A percentile compares a stretch with the other conserved stretches of the same genome.
Conservation (phyloP, 2,329 filamentous ascomycete species). For the Cyanodermella asteris region DNA sequence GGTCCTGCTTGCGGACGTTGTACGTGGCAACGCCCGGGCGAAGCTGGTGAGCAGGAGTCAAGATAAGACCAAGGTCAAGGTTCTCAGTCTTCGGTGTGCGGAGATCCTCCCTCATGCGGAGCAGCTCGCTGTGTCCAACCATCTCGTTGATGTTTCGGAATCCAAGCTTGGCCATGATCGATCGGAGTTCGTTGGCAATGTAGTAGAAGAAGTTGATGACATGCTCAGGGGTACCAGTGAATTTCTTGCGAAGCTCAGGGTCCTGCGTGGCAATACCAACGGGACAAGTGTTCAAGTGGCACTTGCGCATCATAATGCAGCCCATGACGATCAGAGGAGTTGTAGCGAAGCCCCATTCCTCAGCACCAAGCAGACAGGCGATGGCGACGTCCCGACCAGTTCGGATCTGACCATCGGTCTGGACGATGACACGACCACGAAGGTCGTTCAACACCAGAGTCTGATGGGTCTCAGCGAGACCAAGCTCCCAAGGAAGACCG, state of each 20-base stretch:
- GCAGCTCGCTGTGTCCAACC: slow-evolving; percentile 75
- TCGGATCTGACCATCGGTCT: slow-evolving; percentile 84
- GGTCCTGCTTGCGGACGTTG: slow-evolving; percentile 94
- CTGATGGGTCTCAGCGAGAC: slow-evolving; percentile 92
- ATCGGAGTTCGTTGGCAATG: slow-evolving; percentile 80
- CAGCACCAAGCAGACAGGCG: slow-evolving; percentile 84
- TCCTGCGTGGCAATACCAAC: slow-evolving; percentile 93
- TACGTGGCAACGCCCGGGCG: slow-evolving; percentile 87
- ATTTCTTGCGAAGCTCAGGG: slow-evolving; percentile 83
- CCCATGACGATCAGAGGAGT: slow-evolving; percentile 91
- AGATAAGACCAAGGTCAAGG: slow-evolving; percentile 76
- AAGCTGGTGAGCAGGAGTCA: slow-evolving; percentile 89
- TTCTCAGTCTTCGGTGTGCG: slow-evolving; percentile 76
- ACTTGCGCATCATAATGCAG: slow-evolving; percentile 85
- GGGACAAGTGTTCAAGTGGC: slow-evolving; percentile 54
- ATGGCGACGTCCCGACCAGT: slow-evolving; percentile 88
- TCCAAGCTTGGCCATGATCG: slow-evolving; percentile 90
- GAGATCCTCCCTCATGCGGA: slow-evolving; percentile 73
- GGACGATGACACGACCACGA: slow-evolving; percentile 82
- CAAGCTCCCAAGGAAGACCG: slow-evolving; percentile 87
- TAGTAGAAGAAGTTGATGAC: slow-evolving; percentile 99
- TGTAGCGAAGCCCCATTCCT: slow-evolving; percentile 94
- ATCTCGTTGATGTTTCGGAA: slow-evolving; percentile 95
- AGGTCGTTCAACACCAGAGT: slow-evolving; percentile 90
- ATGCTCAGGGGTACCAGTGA: slow-evolving; percentile 77